Base-by-base conservation (phyloP, 257 asterid species). In the Verbascum thapsus region DNA sequence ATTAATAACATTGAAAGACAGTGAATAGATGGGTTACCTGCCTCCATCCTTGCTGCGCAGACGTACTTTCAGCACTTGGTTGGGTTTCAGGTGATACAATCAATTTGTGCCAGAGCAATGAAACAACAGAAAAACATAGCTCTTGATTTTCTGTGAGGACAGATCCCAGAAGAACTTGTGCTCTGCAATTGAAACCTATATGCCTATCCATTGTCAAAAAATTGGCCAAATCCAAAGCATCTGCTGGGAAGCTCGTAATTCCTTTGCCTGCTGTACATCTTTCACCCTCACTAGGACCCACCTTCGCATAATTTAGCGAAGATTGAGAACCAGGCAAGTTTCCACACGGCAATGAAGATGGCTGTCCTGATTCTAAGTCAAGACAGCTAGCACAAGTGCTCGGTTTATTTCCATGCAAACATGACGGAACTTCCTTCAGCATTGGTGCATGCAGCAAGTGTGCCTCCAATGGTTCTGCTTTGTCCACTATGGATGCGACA, bases 1-100 rank as follows among this genome's bases (percentile, higher is more conserved):
- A 55, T 37, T 53, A 54, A 48, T 13, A 12, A 35, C 20, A 50
- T 40, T 32, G 48, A 4, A 17, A 23, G 32, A 43, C 15, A 65
- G 4, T 34, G 51, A 20, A 32, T 37, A 16, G 3, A 16, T n/a
- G 15, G 43, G 15, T 69, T 86, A 94, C 99, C 97, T 94, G 99
- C 66, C 97, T 85, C 99, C 99, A 94, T 72, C 99, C 99, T 82
- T 89, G 99, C 73, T 90, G 99, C 5, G 95, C 96, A 48, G 99
- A 94, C 32, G 97, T 94, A 80, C 99, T 85, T 79, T 87, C 99
- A 43, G 86, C 97, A 72, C 81, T 85, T 10, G 95, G 97, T 68
- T 85, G 90, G 50, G 86, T 90, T 78, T 94, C 99, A 19, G 99
- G 97, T 51, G 99, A 85, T 67, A 79, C 84, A 69, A 94, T 90